Conservation (phyloP, 345 rosid genomes). For the Syzygium grande region DNA sequence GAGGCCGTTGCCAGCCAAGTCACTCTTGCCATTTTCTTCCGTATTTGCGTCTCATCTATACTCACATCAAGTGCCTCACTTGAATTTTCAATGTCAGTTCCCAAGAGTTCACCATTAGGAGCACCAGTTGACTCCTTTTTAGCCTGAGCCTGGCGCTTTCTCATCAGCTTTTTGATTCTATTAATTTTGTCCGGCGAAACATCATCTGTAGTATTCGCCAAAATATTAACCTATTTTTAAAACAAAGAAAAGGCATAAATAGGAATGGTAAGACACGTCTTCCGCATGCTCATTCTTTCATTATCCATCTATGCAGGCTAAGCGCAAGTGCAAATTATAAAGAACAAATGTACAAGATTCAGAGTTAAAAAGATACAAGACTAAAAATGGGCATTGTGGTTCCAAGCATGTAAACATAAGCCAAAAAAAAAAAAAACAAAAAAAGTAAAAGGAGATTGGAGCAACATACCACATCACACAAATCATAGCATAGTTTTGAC, state of each 20-base stretch:
- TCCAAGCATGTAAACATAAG: background rate
- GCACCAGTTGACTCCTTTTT: slow-evolving; percentile 11
- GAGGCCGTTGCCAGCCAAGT: slow-evolving; percentile 30
- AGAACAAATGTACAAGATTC: background rate
- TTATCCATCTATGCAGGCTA: background rate
- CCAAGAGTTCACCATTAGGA: slow-evolving; percentile 13
- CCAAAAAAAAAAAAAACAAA: no score
- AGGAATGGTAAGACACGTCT: background rate
- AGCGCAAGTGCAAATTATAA: background rate
- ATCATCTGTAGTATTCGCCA: slow-evolving; percentile 71
- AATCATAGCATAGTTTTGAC: slow-evolving; percentile 56
- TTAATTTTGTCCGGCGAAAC: slow-evolving; percentile 74
- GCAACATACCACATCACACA: slow-evolving; percentile 64
- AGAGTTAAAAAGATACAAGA: background rate
- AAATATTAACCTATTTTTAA: slow-evolving; percentile 68
- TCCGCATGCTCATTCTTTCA: background rate
- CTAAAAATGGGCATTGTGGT: background rate
- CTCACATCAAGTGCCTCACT: slow-evolving; percentile 18
- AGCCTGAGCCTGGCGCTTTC: slow-evolving; percentile 35
- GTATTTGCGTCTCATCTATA: slow-evolving; percentile 20
- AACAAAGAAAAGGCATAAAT: slow-evolving; percentile 14
- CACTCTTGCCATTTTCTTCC: slow-evolving; percentile 20
- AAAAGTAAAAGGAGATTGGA: background rate
- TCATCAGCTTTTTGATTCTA: slow-evolving; percentile 64
- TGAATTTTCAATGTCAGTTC: slow-evolving; percentile 17